A percentile compares a stretch with the other conserved stretches of the same genome.
phyloP scores from a whole-genome alignment of 306 rosid genomes.

The Quercus glauca region DNA sequence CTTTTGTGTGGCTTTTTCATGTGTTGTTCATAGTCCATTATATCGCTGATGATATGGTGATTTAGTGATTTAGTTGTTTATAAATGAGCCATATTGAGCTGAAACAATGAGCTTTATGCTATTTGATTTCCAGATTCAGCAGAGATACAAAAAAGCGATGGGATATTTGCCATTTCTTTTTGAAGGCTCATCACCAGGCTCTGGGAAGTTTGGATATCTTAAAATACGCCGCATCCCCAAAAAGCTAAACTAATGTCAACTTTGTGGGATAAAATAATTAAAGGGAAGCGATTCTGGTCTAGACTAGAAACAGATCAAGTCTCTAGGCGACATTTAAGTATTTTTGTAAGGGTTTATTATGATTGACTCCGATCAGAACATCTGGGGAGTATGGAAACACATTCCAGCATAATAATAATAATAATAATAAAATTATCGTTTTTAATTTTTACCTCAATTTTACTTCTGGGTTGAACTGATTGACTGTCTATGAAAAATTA shows the following conservation, averaged over 20 bases:
- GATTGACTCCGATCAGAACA: neutral
- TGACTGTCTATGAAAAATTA: too few species aligned
- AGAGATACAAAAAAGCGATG: slow-evolving; percentile 77
- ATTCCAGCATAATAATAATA: neutral
- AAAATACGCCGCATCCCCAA: slow-evolving; percentile 43
- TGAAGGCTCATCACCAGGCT: slow-evolving; percentile 95
- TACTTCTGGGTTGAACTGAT: neutral
- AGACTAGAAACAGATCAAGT: neutral
- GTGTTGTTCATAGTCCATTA: neutral
- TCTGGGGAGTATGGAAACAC: neutral
- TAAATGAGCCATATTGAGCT: neutral
- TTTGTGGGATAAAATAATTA: neutral
- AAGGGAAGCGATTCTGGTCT: neutral
- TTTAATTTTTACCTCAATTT: neutral
- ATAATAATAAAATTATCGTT: neutral
- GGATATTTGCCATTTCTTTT: slow-evolving; percentile 75
- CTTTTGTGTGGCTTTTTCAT: neutral
- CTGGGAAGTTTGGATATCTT: slow-evolving; percentile 78
- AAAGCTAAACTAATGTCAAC: neutral
- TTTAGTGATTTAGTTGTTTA: neutral
- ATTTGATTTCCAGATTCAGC: slow-evolving; percentile 62
- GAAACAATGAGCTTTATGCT: neutral
- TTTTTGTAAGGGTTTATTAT: neutral
- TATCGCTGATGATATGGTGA: neutral
- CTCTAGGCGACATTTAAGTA: neutral